Base-by-base conservation (phyloP, 441 rosid species). In the Adansonia rubrostipa region DNA sequence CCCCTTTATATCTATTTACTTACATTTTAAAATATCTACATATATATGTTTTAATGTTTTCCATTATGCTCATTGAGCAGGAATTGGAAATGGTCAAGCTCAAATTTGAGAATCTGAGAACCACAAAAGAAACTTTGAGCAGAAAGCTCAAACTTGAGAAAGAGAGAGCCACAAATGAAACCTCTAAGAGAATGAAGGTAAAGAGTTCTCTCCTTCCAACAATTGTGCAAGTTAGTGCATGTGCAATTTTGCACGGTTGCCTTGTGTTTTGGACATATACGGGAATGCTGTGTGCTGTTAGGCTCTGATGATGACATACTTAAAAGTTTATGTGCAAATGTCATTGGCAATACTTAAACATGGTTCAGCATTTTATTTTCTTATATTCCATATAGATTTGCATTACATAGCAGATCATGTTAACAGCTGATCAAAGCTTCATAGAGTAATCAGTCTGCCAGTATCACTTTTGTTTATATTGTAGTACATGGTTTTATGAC, bases 151-250 rank as follows among this genome's bases (percentile, higher is more conserved):
- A 75, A 47, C 15, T 89, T 9, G 93, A 91, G 86, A 80, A 92
- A 83, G 86, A 88, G 69, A 89, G 90, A 81, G 78, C 83, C 71
- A 82, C 64, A 71, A 93, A 91, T 82, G 88, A 80, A 71, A 83
- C 79, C 53, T 85, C 91, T 67, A 92, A 92, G 91, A 90, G 84
- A 80, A 76, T 80, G 69, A 93, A 88, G 95, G 98, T 92, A 14
- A 82, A 54, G 8, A 45, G 15, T 64, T 51, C 8, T 66, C 64
- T 20, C 15, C 44, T 19, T 51, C 58, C 40, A 28, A 17, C 70
- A 61, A 62, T 47, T 66, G 17, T 20, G 40, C 40, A 36, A 28
- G 45, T 9, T 28, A 14, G 45, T 33, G 17, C 45, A 33, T 63
- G 17, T 63, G 45, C 45, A 6, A 63, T 63, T 33, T 63, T 33